Evolutionary conservation across 148 eudicot genomes (phyloP), one percentile per base, ranked within the genome.

Genomic region (Arbutus unedo): DNA sequence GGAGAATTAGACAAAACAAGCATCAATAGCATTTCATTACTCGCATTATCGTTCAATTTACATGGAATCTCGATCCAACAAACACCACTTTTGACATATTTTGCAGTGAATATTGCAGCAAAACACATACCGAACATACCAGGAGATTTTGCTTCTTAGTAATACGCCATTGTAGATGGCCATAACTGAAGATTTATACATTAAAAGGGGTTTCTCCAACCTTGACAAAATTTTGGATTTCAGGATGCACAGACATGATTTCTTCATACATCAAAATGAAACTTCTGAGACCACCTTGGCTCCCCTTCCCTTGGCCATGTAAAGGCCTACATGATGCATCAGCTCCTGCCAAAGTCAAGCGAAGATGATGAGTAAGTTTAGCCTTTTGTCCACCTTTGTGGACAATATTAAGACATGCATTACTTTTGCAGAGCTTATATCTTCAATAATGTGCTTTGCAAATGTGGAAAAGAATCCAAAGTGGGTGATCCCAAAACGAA

Each of bases 321-420:
- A 95, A 45, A 95, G 94, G 68, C 94, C 98, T 73, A 95, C 81
- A 74, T 95, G 98, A 85, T 93, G 98, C 97, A 93, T 95, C 71
- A 95, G 74, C 68, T 92, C 97, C 98, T 95, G 91, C 74, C 82
- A 83, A 47, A 68, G 38, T 41, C 49, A 53, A 18, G 85, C 31
- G 31, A 48, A 41, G 18, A 45, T 51, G 10, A 79, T 14, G 15
- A 77, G 43, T 9, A 49, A 50, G 8, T 19, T 43, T 41, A 73
- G 54, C 31, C 54, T 72, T 18, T 72, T 10, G 54, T 44, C 19
- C 2, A 71, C 21, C 21, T 31, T 31, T 31, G 50, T 71, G 75
- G 49, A 71, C 48, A 71, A 71, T 44, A 44, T 43, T 5, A 15
- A 44, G 21, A 71, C 50, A 18, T 44, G 41, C 4, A 21, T 62